Conservation (phyloP, 2,329 filamentous ascomycete species). For the Cladosporium sp. region DNA sequence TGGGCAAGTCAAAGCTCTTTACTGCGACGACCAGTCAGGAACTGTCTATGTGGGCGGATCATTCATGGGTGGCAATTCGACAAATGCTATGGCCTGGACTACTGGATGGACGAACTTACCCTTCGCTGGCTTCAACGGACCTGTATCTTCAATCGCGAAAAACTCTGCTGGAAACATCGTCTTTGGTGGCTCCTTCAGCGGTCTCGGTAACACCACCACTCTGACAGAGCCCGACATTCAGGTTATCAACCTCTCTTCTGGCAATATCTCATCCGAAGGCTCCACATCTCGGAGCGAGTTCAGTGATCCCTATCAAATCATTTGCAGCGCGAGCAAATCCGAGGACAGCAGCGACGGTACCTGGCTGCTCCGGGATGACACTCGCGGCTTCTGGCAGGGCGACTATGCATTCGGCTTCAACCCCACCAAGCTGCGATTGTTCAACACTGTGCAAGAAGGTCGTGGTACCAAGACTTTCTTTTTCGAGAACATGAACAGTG, state of each 20-base stretch:
- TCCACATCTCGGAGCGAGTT: conserved; percentile 65
- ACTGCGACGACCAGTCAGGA: conserved; percentile 74
- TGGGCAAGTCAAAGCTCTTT: conserved; percentile 77
- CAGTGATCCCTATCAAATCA: conserved; percentile 73
- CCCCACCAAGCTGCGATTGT: conserved; percentile 82
- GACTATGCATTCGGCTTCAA: conserved; percentile 79
- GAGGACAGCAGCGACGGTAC: conserved; percentile 71
- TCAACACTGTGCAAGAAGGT: conserved; percentile 82
- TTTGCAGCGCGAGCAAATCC: conserved; percentile 70
- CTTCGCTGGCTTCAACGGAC: conserved; percentile 93
- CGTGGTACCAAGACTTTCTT: conserved; percentile 83
- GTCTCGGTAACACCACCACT: conserved; percentile 75
- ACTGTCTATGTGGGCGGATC: conserved; percentile 90
- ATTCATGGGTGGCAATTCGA: conserved; percentile 77
- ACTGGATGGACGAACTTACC: conserved; percentile 76
- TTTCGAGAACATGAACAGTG: conserved; percentile 79
- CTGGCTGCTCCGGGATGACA: conserved; percentile 77
- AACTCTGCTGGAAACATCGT: conserved; percentile 80
- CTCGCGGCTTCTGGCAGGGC: conserved; percentile 79
- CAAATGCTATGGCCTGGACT: conserved; percentile 85
- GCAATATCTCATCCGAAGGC: conserved; percentile 68
- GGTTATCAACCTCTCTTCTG: conserved; percentile 79
- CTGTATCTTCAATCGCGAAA: conserved; percentile 81
- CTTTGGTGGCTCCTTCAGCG: conserved; percentile 88
- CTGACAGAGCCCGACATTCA: conserved; percentile 70